Conservation (phyloP, 2,329 filamentous ascomycete genomes). For the Cordyceps farinosa region DNA sequence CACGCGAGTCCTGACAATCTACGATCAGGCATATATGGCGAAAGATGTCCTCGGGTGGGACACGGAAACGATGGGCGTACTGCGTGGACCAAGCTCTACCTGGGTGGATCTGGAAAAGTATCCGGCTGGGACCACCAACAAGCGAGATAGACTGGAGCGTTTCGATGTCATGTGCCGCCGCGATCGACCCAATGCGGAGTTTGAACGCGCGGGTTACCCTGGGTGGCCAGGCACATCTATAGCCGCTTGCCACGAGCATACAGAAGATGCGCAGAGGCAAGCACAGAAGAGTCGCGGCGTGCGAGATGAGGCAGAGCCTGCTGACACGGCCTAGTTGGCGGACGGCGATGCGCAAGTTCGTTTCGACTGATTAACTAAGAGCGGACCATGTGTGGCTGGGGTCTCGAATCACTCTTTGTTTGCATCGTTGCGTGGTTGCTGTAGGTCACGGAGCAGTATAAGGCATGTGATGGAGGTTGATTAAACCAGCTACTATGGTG, state of each 20-base stretch:
- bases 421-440: not conserved
- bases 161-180: not conserved
- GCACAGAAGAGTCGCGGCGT: not conserved
- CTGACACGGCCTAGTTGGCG: not conserved
- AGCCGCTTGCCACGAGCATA: conserved; percentile 4
- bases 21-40: not conserved
- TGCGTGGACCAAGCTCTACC: conserved; percentile 7
- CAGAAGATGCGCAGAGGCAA: not conserved
- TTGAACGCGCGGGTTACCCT: not conserved
- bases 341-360: not conserved
- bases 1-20: not conserved
- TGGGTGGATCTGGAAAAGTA: conserved; percentile 1
- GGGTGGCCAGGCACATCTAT: not conserved
- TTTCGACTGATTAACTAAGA: not conserved
- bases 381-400: not conserved
- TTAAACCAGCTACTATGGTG: not conserved
- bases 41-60: conserved; percentile 4
- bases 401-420: not conserved
- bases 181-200: not conserved
- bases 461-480: not conserved
- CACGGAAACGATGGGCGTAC: not conserved
- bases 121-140: not conserved
- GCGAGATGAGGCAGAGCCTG: not conserved
- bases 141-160: not conserved
- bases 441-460: not conserved